Evolutionary conservation across 78 protist genomes (phyloP).

Genomic region (Planoprotostelium fungivorum): DNA sequence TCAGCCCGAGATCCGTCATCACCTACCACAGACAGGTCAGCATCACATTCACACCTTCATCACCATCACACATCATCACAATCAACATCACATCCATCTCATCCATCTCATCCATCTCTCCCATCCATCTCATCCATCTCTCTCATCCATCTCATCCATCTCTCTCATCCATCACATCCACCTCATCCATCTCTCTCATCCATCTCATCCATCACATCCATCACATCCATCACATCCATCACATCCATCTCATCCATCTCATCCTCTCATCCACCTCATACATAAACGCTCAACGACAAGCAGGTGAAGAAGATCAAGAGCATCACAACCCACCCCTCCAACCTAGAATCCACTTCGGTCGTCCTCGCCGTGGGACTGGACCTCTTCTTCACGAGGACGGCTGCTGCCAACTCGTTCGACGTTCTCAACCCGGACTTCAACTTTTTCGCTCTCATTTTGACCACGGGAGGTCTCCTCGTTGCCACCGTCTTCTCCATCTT

Average conservation of each 20-base stretch:
- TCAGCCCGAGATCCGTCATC: neutral
- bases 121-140: too few relatives aligned
- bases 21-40: neutral
- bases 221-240: too few relatives aligned
- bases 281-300: neutral
- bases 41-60: too few relatives aligned
- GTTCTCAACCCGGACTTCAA: slow-evolving; percentile 2
- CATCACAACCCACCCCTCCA: neutral
- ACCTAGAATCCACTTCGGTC: slow-evolving; percentile 9
- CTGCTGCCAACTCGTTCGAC: slow-evolving; percentile 13
- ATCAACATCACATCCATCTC: too few relatives aligned
- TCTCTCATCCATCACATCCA: too few relatives aligned
- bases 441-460: neutral
- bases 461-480: neutral
- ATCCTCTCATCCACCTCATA: too few relatives aligned
- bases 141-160: too few relatives aligned
- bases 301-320: neutral
- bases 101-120: too few relatives aligned
- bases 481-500: neutral
- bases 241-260: too few relatives aligned
- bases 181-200: too few relatives aligned
- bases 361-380: slow-evolving; percentile 7
- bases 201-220: too few relatives aligned
- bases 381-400: slow-evolving; percentile 11
- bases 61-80: too few relatives aligned